These are phyloP conservation scores for Cytidiella melzeri DNA, from an alignment of 768 basidiomycete species.

Conservation along the genomic window DNA sequence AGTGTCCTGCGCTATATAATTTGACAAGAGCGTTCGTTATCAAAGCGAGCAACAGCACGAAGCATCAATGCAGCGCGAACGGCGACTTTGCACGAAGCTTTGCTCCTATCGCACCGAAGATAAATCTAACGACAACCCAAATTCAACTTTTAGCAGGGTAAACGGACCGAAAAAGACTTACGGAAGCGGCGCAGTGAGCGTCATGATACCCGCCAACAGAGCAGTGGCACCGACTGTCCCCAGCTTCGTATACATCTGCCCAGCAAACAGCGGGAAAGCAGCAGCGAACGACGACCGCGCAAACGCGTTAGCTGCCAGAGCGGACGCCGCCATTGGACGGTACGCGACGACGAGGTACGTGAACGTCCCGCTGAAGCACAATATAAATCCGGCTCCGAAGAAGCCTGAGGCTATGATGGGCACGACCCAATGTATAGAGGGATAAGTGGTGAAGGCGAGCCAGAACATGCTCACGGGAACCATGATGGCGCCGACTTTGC, in stretches of 20 bases:
- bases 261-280: constrained; percentile 48
- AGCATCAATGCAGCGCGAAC: constrained; percentile 29
- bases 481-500: constrained; percentile 57
- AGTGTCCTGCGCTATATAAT: not conserved
- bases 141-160: not conserved
- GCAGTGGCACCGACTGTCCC: constrained; percentile 71
- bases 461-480: constrained; percentile 56
- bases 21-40: not conserved
- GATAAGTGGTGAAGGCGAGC: constrained; percentile 45
- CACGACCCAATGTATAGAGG: constrained; percentile 36
- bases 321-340: constrained; percentile 44
- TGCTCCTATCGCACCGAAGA: constrained; percentile 44
- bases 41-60: not conserved
- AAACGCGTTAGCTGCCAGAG: constrained; percentile 58
- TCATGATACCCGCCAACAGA: constrained; percentile 59
- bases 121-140: constrained; percentile 28
- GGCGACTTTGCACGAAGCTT: constrained; percentile 36
- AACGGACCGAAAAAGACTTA: constrained; percentile 25
- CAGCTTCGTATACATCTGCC: constrained; percentile 43
- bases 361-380: constrained; percentile 62
- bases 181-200: constrained; percentile 58
- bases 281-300: constrained; percentile 42
- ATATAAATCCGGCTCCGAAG: constrained; percentile 48
- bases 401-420: constrained; percentile 35
- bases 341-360: constrained; percentile 45